phyloP scores from a whole-genome alignment of 2,329 filamentous ascomycete genomes.

The Aspergillus calidoustus region DNA sequence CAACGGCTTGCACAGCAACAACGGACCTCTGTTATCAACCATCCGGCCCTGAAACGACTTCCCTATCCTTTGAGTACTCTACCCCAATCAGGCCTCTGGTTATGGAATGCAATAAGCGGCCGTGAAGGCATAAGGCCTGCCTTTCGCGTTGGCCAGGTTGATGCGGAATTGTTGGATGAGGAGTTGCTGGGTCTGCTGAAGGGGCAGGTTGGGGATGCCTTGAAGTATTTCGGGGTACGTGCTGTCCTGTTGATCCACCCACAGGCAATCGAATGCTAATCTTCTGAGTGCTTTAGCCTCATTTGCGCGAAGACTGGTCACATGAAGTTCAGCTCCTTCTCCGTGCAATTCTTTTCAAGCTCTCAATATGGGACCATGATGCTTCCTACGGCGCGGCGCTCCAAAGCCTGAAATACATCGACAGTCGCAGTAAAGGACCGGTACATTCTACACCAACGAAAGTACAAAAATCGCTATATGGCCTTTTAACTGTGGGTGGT shows the following conservation, averaged over 20 bases:
- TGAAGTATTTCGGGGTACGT: constrained; percentile 79
- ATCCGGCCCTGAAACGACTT: constrained; percentile 61
- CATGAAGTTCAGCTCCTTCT: constrained; percentile 81
- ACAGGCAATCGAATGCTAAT: constrained; percentile 9
- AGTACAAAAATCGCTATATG: constrained; percentile 84
- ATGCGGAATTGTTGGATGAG: constrained; percentile 92
- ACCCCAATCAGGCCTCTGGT: constrained; percentile 43
- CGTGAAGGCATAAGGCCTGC: constrained; percentile 80
- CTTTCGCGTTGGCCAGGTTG: constrained; percentile 93
- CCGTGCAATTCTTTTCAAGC: constrained; percentile 83
- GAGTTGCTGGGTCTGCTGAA: constrained; percentile 86
- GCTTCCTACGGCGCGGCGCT: constrained; percentile 92
- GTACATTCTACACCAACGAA: constrained; percentile 72
- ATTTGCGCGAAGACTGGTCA: constrained; percentile 83
- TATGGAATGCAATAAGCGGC: constrained; percentile 74
- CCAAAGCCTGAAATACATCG: constrained; percentile 88
- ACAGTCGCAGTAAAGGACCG: constrained; percentile 70
- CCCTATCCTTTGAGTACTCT: constrained; percentile 67
- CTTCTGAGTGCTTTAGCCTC: constrained; percentile 42
- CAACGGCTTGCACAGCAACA: constrained; percentile 54
- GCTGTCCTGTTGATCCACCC: neutral
- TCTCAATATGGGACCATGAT: constrained; percentile 95
- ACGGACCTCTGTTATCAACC: constrained; percentile 55
- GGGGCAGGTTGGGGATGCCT: constrained; percentile 80
- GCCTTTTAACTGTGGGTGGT: constrained; percentile 82